Conservation (phyloP, 2,329 filamentous ascomycete species). For the Clonostachys sp. region DNA sequence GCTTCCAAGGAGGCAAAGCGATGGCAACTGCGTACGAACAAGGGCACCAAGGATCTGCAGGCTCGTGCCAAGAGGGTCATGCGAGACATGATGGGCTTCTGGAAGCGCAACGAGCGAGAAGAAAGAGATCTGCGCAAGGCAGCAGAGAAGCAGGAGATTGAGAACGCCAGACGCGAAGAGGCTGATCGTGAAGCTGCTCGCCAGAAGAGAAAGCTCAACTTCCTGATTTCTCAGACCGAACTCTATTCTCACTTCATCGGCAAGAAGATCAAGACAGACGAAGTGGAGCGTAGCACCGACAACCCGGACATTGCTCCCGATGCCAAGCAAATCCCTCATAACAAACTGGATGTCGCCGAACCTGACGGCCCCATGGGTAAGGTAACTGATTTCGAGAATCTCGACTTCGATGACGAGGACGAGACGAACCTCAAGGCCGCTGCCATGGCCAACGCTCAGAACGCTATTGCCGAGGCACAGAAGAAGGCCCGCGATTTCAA, state of each 20-base stretch:
- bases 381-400: conserved; percentile 89
- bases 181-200: conserved; percentile 95
- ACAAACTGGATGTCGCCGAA: conserved; percentile 44
- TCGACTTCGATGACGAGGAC: conserved; percentile 94
- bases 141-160: conserved; percentile 91
- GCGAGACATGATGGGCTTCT: conserved; percentile 99
- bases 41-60: conserved; percentile 96
- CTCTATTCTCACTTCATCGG: conserved; percentile 99
- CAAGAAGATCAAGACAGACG: conserved; percentile 97
- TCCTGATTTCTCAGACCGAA: conserved; percentile 97
- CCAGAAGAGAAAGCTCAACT: conserved; percentile 98
- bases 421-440: conserved; percentile 76
- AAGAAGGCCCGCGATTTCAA: conserved; percentile 93
- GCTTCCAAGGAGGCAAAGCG: conserved; percentile 95
- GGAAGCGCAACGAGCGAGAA: conserved; percentile 97
- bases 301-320: conserved; percentile 65
- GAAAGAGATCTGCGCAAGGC: conserved; percentile 92
- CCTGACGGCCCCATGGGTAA: conserved; percentile 56
- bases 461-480: conserved; percentile 90
- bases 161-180: conserved; percentile 94
- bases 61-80: conserved; percentile 96
- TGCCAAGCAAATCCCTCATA: conserved; percentile 25
- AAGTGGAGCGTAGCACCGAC: conserved; percentile 86
- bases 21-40: conserved; percentile 97
- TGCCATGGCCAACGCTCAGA: conserved; percentile 93